Evolutionary conservation across 306 rosid genomes (phyloP), one percentile per base, ranked within the genome.

Genomic region (Hippophae tibetana): DNA sequence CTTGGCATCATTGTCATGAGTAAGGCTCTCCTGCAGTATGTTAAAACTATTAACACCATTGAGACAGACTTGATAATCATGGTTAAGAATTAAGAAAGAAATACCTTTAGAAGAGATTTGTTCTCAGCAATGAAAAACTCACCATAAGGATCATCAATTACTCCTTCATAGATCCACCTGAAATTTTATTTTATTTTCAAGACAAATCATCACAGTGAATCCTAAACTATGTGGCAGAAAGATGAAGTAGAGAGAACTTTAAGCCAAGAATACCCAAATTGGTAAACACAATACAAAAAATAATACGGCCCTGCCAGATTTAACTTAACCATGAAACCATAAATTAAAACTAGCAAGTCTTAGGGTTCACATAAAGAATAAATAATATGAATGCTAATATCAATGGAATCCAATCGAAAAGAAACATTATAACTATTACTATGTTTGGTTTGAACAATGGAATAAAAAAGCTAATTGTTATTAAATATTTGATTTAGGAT

Each of bases 91-190:
- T 42, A 69, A 45, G 42, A 60, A 13, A 31, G 45, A 64, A 10
- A 64, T 72, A 90, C 96, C 96, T 90, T 85, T 66, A 68, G 87
- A 60, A 90, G 86, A 74, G 96, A 79, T 71, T 87, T 90, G 83
- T 87, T 83, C 81, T 87, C 98, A 7, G 83, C 84, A 49, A 90
- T 90, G 80, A 90, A 90, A 79, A 90, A 90, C 72, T 90, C 98
- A 60, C 86, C 86, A 41, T 87, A 90, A 62, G 98, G 96, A 86
- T 90, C 98, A 74, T 87, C 96, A 66, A 90, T 90, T 38, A 87
- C 86, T 57, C 98, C 98, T 79, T 90, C 98, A 65, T 90, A 85
- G 73, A 90, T 87, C 98, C 96, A 90, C 76, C 98, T 90, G 73
- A 62, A 65, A 43, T 64, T 74, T 74, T 66, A 13, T 63, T 69